phyloP scores from a whole-genome alignment of 306 rosid species.

The Lagenaria siceraria region DNA sequence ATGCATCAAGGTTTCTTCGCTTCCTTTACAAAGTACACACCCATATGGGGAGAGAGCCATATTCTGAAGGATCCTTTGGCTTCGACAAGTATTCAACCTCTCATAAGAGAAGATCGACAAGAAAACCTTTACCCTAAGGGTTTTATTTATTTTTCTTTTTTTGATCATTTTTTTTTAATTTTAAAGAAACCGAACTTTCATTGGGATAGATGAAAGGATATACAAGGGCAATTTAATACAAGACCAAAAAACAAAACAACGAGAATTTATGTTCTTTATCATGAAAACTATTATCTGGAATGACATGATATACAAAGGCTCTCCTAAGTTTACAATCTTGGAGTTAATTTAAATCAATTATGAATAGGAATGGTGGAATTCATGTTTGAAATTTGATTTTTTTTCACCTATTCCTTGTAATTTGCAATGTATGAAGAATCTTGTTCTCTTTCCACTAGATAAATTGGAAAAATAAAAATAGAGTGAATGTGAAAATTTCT shows the following conservation, averaged over 20 bases:
- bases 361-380: not conserved
- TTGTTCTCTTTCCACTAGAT: not conserved
- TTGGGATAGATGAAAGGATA: no score
- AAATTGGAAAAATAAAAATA: not conserved
- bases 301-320: not conserved
- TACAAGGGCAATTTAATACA: no score
- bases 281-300: not conserved
- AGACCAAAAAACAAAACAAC: not conserved
- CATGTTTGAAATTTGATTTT: not conserved
- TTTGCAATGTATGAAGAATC: not conserved
- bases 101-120: no score
- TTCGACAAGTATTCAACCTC: no score
- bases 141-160: no score
- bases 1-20: no score
- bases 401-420: not conserved
- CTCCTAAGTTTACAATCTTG: not conserved
- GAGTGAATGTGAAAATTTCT: not conserved
- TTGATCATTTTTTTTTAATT: no score
- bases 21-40: no score
- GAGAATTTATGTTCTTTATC: not conserved
- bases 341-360: not conserved
- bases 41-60: no score
- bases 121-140: no score
- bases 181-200: no score
- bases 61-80: no score